Evolutionary conservation across 768 basidiomycete genomes (phyloP), one percentile per base, ranked within the genome.

Genomic region (Leucocoprinus leucothites): DNA sequence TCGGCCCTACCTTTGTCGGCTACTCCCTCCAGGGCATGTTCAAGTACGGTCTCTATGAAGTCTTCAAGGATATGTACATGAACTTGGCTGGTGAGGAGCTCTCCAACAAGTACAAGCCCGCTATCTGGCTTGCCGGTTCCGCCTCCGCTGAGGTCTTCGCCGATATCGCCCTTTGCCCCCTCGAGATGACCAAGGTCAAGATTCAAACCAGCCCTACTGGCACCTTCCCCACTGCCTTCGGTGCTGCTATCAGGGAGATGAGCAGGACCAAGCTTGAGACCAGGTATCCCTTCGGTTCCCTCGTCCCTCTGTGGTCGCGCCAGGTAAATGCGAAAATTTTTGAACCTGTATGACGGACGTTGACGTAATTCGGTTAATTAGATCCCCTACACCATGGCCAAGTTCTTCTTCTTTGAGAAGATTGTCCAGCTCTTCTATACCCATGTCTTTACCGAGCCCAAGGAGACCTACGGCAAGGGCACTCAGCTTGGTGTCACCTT

Each of bases 381-480:
- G 89, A 94, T 96, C 65, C 94, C 94, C 51, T 97, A 97, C 81
- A 97, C 94, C 65, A 95, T 97, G 94, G 94, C 94, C 79, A 97
- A 97, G 76, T 97, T 97, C 84, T 92, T 84, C 84, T 93, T 91
- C 82, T 95, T 87, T 71, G 92, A 94, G 71, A 86, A 87, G 79
- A 89, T 89, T 63, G 91, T 89, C 69, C 79, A 85, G 65, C 69
- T 89, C 63, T 94, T 95, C 79, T 92, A 92, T 74, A 91, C 88
- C 61, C 83, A 89, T 67, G 89, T 93, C 71, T 87, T 94, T 75
- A 81, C 86, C 41, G 74, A 78, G 57, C 87, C 89, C 64, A 92
- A 91, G 72, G 82, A 87, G 9, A 76, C 81, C 13, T 91, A 92
- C 71, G 71, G 82, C 74, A 87, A 93, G 77, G 70, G 81, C 60